A percentile compares a stretch with the other conserved stretches of the same genome.
Conservation (phyloP, 306 rosid species). For the Glycine tomentella region DNA sequence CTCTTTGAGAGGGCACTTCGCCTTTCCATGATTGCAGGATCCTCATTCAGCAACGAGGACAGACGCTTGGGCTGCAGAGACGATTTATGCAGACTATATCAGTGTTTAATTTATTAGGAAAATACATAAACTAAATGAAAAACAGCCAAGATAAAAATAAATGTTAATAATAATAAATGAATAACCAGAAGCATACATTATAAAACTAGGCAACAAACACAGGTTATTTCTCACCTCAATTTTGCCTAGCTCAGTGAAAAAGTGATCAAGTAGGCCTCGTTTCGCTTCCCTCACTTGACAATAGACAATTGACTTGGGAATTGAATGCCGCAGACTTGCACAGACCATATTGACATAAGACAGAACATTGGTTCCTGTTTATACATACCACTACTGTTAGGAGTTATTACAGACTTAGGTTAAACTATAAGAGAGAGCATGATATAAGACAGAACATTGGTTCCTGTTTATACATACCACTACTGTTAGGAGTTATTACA, state of each 20-base stretch:
- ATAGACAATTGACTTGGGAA: slow-evolving; percentile 85
- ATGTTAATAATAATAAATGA: background rate
- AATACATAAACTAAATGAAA: background rate
- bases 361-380: slow-evolving; percentile 78
- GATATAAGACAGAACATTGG: slow-evolving; percentile 68
- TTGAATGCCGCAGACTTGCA: slow-evolving; percentile 75
- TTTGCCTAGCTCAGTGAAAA: slow-evolving; percentile 83
- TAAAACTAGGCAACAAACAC: background rate
- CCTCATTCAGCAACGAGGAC: slow-evolving; percentile 87
- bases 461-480: slow-evolving; percentile 57
- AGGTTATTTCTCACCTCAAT: slow-evolving; percentile 63
- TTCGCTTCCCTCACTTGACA: slow-evolving; percentile 97
- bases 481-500: background rate
- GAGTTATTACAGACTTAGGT: background rate
- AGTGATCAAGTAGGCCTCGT: slow-evolving; percentile 82
- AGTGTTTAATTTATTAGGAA: background rate
- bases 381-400: background rate
- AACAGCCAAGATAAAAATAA: background rate
- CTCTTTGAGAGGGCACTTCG: slow-evolving; percentile 79
- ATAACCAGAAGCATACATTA: background rate
- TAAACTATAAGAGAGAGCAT: background rate
- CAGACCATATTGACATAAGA: slow-evolving; percentile 90
- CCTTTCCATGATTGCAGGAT: slow-evolving; percentile 92
- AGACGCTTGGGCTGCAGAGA: slow-evolving; percentile 68
- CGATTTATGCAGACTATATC: slow-evolving; percentile 4